Percentiles rank a stretch among this genome's conserved stretches.
Conservation (phyloP, 345 rosid genomes). For the Aegle marmelos region DNA sequence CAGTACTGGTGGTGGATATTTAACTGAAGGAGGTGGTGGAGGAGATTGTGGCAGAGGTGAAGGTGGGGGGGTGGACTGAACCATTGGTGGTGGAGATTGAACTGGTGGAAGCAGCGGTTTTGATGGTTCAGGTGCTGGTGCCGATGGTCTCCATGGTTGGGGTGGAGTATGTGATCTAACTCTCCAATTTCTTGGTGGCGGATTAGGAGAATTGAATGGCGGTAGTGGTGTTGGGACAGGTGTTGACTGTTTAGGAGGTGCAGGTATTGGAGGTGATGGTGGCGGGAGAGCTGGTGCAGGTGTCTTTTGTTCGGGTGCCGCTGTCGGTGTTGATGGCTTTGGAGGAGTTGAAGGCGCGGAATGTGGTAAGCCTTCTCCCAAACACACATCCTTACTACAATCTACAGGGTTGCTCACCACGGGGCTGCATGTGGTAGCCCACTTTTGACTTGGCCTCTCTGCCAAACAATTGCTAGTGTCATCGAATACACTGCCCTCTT, state of each 20-base stretch:
- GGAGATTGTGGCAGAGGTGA: not conserved
- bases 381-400: slow-evolving; percentile 59
- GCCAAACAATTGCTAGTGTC: slow-evolving; percentile 54
- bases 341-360: not conserved
- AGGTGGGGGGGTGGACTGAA: not conserved
- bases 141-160: not conserved
- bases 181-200: too few species aligned
- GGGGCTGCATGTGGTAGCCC: slow-evolving; percentile 33
- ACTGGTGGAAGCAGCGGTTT: not conserved
- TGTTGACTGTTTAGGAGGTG: not conserved
- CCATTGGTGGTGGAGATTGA: not conserved
- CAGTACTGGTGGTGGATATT: not conserved
- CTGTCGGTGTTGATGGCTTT: not conserved
- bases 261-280: not conserved
- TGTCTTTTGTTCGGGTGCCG: not conserved
- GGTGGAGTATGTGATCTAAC: not conserved
- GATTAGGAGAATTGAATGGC: not conserved
- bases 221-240: not conserved
- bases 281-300: not conserved
- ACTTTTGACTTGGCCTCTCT: slow-evolving; percentile 43
- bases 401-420: slow-evolving; percentile 58
- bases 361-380: slow-evolving; percentile 15
- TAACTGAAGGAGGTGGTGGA: not conserved
- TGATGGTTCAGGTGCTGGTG: not conserved
- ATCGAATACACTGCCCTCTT: slow-evolving; percentile 33